phyloP scores from a whole-genome alignment of 2,329 filamentous ascomycete species.

The Pseudogymnoascus sp. region DNA sequence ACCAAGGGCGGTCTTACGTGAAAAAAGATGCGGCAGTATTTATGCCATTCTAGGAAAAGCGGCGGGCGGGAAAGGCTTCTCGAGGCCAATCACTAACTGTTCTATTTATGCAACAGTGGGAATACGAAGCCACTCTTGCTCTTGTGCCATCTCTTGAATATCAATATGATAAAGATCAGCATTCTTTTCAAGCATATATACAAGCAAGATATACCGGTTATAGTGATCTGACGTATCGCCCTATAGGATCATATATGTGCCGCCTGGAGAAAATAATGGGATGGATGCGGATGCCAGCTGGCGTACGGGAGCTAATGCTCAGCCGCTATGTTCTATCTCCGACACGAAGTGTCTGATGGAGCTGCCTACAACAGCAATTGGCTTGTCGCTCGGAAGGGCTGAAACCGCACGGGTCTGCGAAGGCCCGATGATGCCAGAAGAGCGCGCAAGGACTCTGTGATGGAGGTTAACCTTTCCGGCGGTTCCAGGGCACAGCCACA shows the following conservation, averaged over 20 bases:
- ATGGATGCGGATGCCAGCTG: neutral
- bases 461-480: neutral
- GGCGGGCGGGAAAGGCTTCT: constrained; percentile 5
- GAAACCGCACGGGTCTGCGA: neutral
- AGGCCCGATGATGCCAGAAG: neutral
- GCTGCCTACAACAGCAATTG: neutral
- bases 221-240: neutral
- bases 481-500: neutral
- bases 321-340: neutral
- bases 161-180: neutral
- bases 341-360: constrained; percentile 4
- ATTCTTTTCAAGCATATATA: neutral
- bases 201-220: neutral
- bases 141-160: neutral
- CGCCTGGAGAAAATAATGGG: neutral
- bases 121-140: neutral
- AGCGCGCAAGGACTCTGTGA: neutral
- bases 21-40: constrained; percentile 1
- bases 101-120: constrained; percentile 3
- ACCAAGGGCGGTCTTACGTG: neutral
- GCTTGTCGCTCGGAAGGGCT: neutral
- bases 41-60: neutral
- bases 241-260: neutral
- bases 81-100: neutral
- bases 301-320: neutral